Base-by-base conservation (phyloP, 257 asterid species). In the Scutellaria barbata region DNA sequence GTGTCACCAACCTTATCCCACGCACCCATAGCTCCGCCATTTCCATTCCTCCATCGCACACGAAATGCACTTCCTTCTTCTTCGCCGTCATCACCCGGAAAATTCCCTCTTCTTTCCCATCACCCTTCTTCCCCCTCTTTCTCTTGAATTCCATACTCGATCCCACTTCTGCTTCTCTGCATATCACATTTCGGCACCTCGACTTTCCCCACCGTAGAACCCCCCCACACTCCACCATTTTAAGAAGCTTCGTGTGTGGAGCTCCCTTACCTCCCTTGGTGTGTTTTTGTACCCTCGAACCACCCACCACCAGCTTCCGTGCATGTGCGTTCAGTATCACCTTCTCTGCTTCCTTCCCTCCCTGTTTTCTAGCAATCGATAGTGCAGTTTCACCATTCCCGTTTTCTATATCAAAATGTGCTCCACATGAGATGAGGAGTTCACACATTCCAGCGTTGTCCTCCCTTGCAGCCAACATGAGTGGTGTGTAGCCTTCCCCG, bases 391-490 rank as follows among this genome's bases (percentile, higher is more conserved):
- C 96, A 1, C 92, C 95, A 51, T 72, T 79, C 1, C 77, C 81
- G n/a, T 85, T 89, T 77, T 59, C 69, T 22, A 76, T 42, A 20
- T 80, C 85, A 50, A 84, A 78, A 48, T 68, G 62, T 16, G 90
- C 96, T 3, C 95, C 96, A 10, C 73, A 64, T 45, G 89, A 80
- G 66, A 83, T 80, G 68, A 89, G 72, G 46, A 84, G 84, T 47
- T 84, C 76, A 48, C 96, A 87, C 61, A 82, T 78, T 56, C 74
- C 81, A n/a, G 81, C 82, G 63, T 84, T 86, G 35, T 90, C 90
- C 81, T 85, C 96, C 54, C 74, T 80, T 39, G 96, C 96, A n/a
- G 90, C 96, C 75, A 87, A 78, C 92, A 89, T 89, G 53, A 89
- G 89, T 0, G 96, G 88, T 0, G 95, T 87, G 84, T 80, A 82